Percentiles rank a stretch among this genome's conserved stretches.
Evolutionary conservation across 2,329 filamentous ascomycete species (phyloP).

Genomic region (Colletotrichum siamense): DNA sequence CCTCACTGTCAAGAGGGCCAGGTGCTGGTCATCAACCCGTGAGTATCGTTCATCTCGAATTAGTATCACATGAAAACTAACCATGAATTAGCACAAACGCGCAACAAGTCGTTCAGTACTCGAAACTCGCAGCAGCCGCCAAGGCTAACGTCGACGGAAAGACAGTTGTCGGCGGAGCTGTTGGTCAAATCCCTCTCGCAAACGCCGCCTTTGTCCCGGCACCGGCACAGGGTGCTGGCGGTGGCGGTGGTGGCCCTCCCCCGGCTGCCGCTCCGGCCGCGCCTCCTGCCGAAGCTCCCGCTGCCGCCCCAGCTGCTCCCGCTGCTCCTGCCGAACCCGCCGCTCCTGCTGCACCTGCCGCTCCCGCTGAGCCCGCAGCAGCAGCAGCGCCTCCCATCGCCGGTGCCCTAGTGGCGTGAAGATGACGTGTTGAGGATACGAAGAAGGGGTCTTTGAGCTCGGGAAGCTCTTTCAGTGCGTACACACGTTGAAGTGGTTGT

Average conservation of each 20-base stretch:
- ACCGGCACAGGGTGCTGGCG: constrained; percentile 18
- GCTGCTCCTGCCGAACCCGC: not conserved
- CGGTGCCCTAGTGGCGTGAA: not conserved
- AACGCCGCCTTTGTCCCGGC: constrained; percentile 32
- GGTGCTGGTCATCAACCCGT: constrained; percentile 57
- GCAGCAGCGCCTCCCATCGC: not conserved
- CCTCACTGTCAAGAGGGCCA: constrained; percentile 57
- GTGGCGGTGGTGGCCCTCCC: not conserved
- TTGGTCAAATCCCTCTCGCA: constrained; percentile 32
- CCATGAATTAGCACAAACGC: constrained; percentile 23
- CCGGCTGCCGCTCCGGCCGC: not conserved
- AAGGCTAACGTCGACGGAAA: constrained; percentile 30
- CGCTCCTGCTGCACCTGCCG: not conserved
- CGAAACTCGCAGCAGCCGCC: constrained; percentile 26
- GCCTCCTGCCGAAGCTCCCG: not conserved
- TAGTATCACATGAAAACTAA: constrained; percentile 1
- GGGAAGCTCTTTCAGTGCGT: not conserved
- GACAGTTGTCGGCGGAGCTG: constrained; percentile 30
- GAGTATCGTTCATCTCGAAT: constrained; percentile 4
- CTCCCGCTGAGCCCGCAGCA: not conserved
- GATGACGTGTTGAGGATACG: not conserved
- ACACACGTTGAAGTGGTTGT: not conserved
- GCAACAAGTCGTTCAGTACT: constrained; percentile 33
- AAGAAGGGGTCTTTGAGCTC: not conserved
- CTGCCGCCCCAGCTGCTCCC: not conserved